These are phyloP conservation scores for Tricholoma matsutake DNA, from an alignment of 768 basidiomycete genomes.

Conservation along the genomic window DNA sequence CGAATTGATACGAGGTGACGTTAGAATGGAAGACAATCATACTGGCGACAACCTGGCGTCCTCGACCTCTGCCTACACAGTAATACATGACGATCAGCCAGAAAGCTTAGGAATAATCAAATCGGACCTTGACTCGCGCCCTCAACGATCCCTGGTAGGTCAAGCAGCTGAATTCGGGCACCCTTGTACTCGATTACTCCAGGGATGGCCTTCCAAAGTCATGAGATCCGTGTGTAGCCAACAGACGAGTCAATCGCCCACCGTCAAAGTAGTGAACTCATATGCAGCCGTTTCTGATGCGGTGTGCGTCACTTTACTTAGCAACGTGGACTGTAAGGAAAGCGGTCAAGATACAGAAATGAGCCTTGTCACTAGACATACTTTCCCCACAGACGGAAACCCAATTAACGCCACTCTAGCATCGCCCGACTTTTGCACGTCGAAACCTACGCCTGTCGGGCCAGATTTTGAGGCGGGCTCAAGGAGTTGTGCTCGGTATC, in stretches of 20 bases:
- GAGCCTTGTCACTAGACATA: slow-evolving; percentile 17
- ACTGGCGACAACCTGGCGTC: slow-evolving; percentile 95
- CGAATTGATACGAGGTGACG: slow-evolving; percentile 5
- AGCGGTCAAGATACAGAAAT: not conserved
- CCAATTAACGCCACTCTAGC: slow-evolving; percentile 91
- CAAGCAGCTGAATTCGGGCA: slow-evolving; percentile 85
- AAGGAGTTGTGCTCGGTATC: slow-evolving; percentile 91
- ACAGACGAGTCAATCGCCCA: slow-evolving; percentile 27
- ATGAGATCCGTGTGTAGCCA: slow-evolving; percentile 4
- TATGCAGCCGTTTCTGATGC: slow-evolving; percentile 87
- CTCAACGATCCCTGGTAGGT: slow-evolving; percentile 95
- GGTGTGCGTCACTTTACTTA: slow-evolving; percentile 91
- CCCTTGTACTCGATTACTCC: slow-evolving; percentile 97
- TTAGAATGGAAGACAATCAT: slow-evolving; percentile 16
- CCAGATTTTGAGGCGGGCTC: slow-evolving; percentile 87
- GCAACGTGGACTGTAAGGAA: slow-evolving; percentile 70
- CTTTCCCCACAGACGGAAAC: slow-evolving; percentile 94
- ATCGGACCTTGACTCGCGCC: slow-evolving; percentile 73
- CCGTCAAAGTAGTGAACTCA: slow-evolving; percentile 92
- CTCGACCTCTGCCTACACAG: slow-evolving; percentile 72
- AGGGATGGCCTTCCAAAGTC: slow-evolving; percentile 73
- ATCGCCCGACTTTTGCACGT: slow-evolving; percentile 80
- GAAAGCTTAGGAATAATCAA: not conserved
- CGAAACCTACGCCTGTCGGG: slow-evolving; percentile 80
- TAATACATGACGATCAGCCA: not conserved